Evolutionary conservation across 1,139 yeast species (phyloP), one percentile per base, ranked within the genome.

Genomic region (Geotrichum restrictum): DNA sequence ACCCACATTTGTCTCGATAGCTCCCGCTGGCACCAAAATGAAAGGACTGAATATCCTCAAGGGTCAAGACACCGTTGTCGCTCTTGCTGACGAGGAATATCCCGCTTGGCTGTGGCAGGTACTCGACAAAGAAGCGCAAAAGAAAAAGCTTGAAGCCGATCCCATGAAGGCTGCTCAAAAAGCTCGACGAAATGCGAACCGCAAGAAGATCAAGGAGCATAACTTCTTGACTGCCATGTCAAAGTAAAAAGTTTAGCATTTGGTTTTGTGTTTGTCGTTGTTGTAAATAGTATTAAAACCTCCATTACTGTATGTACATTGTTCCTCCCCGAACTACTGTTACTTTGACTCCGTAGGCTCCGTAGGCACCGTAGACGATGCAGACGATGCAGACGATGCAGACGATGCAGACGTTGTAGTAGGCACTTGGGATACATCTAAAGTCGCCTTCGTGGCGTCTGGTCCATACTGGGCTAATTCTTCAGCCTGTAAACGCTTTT

Each of bases 41-140:
- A 87, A 87, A 63, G 75, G 75, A 22, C 73, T 91, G 64, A 86
- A 86, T 62, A 77, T 93, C 52, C 80, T 78, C 65, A 89, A 89
- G 67, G 75, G 78, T 37, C 95, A 94, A 21, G 81, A 83, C 57
- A 96, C 89, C 60, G 93, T 95, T n/a, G 83, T 88, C 5, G 98
- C 98, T 1, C 71, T 85, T 53, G 87, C 85, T 57, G 98, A 93
- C 65, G 74, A 76, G 39, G 96, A 91, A 63, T 93, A 93, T 65
- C 98, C 98, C 2, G 88, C 78, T 48, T 93, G 98, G 98, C 77
- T 93, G 55, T 93, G 98, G 98, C 80, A 77, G n/a, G 75, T 88
- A 57, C 77, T 89, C 45, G 95, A 89, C 66, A 74, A 79, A 54
- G 76, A 75, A 39, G 76, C 76, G 34, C 81, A 78, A 63, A 73